Evolutionary conservation across 2,329 filamentous ascomycete genomes (phyloP).

Genomic region (Fusarium musae): DNA sequence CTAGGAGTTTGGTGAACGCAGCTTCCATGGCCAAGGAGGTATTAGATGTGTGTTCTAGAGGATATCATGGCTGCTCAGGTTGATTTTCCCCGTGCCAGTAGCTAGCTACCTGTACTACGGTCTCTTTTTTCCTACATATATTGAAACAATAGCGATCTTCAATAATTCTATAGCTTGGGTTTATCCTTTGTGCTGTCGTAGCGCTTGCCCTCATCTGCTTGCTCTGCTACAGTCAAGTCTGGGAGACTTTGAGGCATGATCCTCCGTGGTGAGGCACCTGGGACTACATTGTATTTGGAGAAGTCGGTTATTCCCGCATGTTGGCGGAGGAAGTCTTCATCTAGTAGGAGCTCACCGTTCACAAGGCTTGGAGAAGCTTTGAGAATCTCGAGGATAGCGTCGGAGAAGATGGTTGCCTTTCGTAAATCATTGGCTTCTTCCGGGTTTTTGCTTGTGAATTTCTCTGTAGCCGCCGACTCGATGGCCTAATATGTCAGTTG

Average conservation of each 20-base stretch:
- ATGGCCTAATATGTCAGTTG: slow-evolving; percentile 61
- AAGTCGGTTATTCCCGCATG: slow-evolving; percentile 76
- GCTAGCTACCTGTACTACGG: slow-evolving; percentile 33
- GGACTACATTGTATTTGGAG: slow-evolving; percentile 75
- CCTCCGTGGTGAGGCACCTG: slow-evolving; percentile 70
- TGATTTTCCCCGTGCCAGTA: slow-evolving; percentile 18
- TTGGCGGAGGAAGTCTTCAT: slow-evolving; percentile 82
- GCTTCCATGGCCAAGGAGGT: slow-evolving; percentile 25
- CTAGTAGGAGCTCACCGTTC: slow-evolving; percentile 78
- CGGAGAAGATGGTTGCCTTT: slow-evolving; percentile 79
- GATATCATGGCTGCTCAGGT: slow-evolving; percentile 33
- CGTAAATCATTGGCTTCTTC: slow-evolving; percentile 68
- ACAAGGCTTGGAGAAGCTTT: slow-evolving; percentile 67
- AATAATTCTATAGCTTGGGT: slow-evolving; percentile 52
- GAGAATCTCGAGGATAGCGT: slow-evolving; percentile 80
- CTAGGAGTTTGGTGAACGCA: slow-evolving; percentile 38
- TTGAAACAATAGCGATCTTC: slow-evolving; percentile 13
- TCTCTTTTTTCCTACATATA: slow-evolving; percentile 18
- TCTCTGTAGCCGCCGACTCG: slow-evolving; percentile 77
- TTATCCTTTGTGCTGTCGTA: slow-evolving; percentile 69
- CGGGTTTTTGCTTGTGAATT: slow-evolving; percentile 58
- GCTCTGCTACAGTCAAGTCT: slow-evolving; percentile 77
- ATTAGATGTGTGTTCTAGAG: slow-evolving; percentile 42
- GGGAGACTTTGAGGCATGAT: slow-evolving; percentile 83
- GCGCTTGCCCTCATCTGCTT: slow-evolving; percentile 80